Base-by-base conservation (phyloP, 2,329 filamentous ascomycete genomes). In the Graphiopsis chlorocephala region DNA sequence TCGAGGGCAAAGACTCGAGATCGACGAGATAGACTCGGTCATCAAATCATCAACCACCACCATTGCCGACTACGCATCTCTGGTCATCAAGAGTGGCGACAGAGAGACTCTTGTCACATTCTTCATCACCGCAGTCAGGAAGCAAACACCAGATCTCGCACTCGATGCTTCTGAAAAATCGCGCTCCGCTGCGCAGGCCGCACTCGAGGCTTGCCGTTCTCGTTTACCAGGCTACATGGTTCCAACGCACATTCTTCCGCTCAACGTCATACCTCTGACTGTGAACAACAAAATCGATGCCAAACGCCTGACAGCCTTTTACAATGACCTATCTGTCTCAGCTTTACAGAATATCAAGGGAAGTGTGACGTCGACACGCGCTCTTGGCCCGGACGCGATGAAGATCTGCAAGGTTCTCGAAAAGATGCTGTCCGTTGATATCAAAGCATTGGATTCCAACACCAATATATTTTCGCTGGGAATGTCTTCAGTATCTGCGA, bases 231-330 rank as follows among this genome's bases (percentile, higher is more conserved):
- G 84, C 0, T 97, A 97, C 75, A 97, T 97, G 93, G 86, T 97
- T 1, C 94, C 93, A 0, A 93, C 92, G 0, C 91, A 95, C 72
- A 87, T 96, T 65, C 80, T 97, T 26, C 85, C 85, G 3, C 78
- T 97, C 8, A 84, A 87, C 0, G 83, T 80, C 8, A 87, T 97
- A 62, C 93, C 93, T 0, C 81, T 97, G 0, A 96, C 92, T 1
- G 81, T 90, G 7, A 97, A 97, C 75, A 97, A 97, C 77, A 97
- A 97, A 74, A 89, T 90, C 0, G 93, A 97, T 71, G 82, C 84
- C 7, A 94, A 90, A 72, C 81, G 83, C 38, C 78, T 97, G 2
- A 88, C 85, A 64, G 76, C 78, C 0, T 77, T 96, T 1, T 97
- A 94, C 72, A 77, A 84, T 11, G 78, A 80, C 0, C 74, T 94